Base-by-base conservation (phyloP, 2,329 filamentous ascomycete species). In the Pleoardoris graminearum region DNA sequence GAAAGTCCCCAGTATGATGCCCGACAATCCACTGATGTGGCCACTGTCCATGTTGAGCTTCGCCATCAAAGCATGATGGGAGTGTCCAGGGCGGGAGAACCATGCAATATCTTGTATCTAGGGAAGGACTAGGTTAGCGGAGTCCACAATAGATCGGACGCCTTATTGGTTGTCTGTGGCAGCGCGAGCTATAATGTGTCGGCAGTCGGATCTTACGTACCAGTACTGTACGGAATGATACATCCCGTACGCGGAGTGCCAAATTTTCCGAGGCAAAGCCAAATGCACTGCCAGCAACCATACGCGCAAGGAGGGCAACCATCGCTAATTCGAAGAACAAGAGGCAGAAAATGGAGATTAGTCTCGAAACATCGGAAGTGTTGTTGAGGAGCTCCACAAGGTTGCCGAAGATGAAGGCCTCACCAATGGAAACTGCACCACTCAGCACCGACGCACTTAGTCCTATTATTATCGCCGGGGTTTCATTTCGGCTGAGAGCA, bases 381-480 rank as follows among this genome's bases (percentile, higher is more conserved):
- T 78, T 76, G 62, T 80, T 86, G 22, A 83, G 65, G 3, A 77
- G 72, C 25, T 76, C 67, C 38, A 83, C 76, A 2, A 81, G 76
- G 54, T 80, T 75, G 16, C 80, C 81, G 55, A 83, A 83, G 25
- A 82, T 80, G 22, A 85, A 72, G 22, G 82, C 83, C 55, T 85
- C 80, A 14, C 85, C 85, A 22, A 88, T 80, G 33, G 87, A 76
- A 29, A 81, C 72, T 3, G 71, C 75, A 19, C 77, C 80, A 16
- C 77, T 79, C 29, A 77, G 56, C 12, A 79, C 68, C 0, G 79
- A 80, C 6, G 75, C 74, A 35, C 73, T 36, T 3, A 80, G 62
- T 4, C 77, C 79, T 5, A 78, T 37, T 3, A 60, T 48, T 19
- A 79, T 72, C 37, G 78, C 70, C 7, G 68, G 61, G 2, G 64